Base-by-base conservation (phyloP, 805 yeast genomes). In the Ogataea ganodermae region DNA sequence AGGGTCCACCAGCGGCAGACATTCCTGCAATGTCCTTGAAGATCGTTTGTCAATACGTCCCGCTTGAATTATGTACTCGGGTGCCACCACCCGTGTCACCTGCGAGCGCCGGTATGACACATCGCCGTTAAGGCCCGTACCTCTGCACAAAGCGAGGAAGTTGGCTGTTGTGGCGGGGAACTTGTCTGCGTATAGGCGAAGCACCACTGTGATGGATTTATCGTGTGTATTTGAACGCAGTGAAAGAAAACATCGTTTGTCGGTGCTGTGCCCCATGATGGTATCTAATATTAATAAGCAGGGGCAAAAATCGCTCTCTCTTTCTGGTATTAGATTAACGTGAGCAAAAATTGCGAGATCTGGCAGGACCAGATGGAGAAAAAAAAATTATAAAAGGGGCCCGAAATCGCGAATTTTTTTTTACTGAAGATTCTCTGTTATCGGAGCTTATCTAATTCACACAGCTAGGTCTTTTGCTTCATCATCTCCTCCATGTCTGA, bases 401-500 rank as follows among this genome's bases (percentile, higher is more conserved):
- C 26, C n/a, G 4, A 16, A 30, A 21, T 30, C 33, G 33, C 33
- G 33, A 30, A 4, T 30, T 14, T 30, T 30, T n/a, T 30, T 30
- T 30, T 3, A n/a, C n/a, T n/a, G n/a, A 16, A 8, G 14, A 9
- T n/a, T 30, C 33, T n/a, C 18, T n/a, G 4, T 13, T 13, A 30
- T 30, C 33, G 17, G 9, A 30, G 33, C 33, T 30, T n/a, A 13
- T 13, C 33, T n/a, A 12, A 30, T n/a, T 18, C 5, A 30, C 16
- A n/a, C 17, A 30, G 3, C 3, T 33, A 17, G n/a, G 10, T 6
- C 17, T 33, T 7, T n/a, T n/a, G n/a, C n/a, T n/a, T n/a, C n/a
- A 21, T 7, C 24, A 5, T 5, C 8, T 10, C 14, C 16, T 16
- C 35, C 23, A 78, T 77, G 81, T 57, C 78, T 8, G 69, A 70